Base-by-base conservation (phyloP, 305 asterid genomes). In the Salvia sclarea region DNA sequence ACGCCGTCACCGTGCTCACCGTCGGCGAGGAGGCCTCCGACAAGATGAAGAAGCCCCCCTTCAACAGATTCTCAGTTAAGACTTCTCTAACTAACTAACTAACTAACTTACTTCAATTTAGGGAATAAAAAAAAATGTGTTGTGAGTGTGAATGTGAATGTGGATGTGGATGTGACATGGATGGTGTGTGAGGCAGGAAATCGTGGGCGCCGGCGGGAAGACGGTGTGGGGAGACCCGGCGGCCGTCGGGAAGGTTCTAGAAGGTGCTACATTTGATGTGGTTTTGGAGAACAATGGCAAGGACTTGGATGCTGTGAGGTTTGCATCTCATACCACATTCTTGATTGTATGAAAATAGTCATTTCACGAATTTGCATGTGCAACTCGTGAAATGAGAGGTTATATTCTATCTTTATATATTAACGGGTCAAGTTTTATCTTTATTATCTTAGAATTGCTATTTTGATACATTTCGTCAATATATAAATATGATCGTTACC, bases 1-100 rank as follows among this genome's bases (percentile, higher is more conserved):
- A 93, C 48, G 78, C 65, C 13, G 96, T 90, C 74, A 88, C 96
- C 14, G 64, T 93, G 79, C 44, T 93, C 64, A 93, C 97, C 0
- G 96, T 93, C 5, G 98, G 96, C 25, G 89, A 88, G 7, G 97
- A 93, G 80, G 78, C 60, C 77, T 93, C 97, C 11, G 96, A 87
- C 80, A 93, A 93, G 92, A 93, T 90, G 98, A 93, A 93, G 92
- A 93, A 93, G 81, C 90, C 97, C 7, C 97, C 98, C 18, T 93
- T 93, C 86, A 87, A 38, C 84, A 83, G 97, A 88, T 93, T 93
- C 76, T 84, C 97, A 75, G 98, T 88, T 84, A 75, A 76, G 80
- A 43, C 38, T 64, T n/a, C n/a, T n/a, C 41, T 24, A 5, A 47
- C n/a, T 43, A 21, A 44, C 17, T n/a, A n/a, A n/a, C 41, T 24